These are phyloP conservation scores for Dipodascus geniculatus DNA, from an alignment of 805 yeast genomes.

Conservation along the genomic window DNA sequence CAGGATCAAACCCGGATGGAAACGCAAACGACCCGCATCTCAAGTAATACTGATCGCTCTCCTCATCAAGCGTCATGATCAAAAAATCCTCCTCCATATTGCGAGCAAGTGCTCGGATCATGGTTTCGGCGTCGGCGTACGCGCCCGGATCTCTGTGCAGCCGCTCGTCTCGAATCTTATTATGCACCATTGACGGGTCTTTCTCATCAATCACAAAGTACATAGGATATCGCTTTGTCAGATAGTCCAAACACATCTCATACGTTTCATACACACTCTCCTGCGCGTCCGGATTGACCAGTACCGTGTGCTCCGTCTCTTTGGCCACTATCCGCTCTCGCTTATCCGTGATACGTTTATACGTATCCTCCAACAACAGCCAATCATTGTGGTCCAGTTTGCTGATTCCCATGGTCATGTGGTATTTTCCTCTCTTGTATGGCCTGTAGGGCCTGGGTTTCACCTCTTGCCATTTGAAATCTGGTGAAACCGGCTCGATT, in stretches of 20 bases:
- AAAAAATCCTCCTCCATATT: constrained; percentile 55
- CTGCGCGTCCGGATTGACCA: constrained; percentile 22
- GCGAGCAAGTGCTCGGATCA: constrained; percentile 15
- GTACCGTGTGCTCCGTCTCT: constrained; percentile 24
- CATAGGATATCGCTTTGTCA: constrained; percentile 41
- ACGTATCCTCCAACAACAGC: constrained; percentile 52
- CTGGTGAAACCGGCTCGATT: constrained; percentile 19
- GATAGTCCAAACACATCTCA: constrained; percentile 29
- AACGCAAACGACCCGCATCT: constrained; percentile 49
- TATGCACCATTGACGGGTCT: constrained; percentile 19
- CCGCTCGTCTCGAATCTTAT: constrained; percentile 31
- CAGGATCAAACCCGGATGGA: constrained; percentile 67
- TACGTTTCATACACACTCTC: constrained; percentile 41
- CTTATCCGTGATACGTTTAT: constrained; percentile 33
- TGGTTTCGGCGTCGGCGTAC: constrained; percentile 7
- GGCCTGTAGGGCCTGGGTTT: constrained; percentile 42
- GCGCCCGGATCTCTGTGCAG: constrained; percentile 25
- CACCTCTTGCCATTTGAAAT: constrained; percentile 33
- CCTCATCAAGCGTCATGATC: constrained; percentile 42
- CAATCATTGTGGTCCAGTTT: constrained; percentile 40
- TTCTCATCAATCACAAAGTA: constrained; percentile 30
- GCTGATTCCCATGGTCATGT: constrained; percentile 51
- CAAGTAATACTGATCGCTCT: constrained; percentile 31
- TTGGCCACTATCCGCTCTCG: constrained; percentile 26
- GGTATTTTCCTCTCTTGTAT: constrained; percentile 48